Evolutionary conservation across 2,329 filamentous ascomycete genomes (phyloP).

Genomic region (Fusarium luffae): DNA sequence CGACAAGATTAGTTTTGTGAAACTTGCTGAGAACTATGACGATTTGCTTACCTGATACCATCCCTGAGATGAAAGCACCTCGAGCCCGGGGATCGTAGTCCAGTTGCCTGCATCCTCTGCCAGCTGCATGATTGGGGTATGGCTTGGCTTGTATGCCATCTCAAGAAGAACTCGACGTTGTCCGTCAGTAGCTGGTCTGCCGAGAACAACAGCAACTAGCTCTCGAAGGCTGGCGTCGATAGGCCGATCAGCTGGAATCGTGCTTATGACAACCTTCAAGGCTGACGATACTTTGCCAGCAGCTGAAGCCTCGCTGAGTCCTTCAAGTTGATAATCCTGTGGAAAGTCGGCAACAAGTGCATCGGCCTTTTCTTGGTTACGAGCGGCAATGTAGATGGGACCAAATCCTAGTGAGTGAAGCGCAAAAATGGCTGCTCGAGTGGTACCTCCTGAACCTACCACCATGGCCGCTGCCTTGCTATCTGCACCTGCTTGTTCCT

Average conservation of each 20-base stretch:
- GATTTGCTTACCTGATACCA: constrained; percentile 77
- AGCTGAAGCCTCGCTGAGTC: constrained; percentile 64
- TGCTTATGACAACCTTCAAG: constrained; percentile 80
- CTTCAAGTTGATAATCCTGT: constrained; percentile 73
- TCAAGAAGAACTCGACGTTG: constrained; percentile 77
- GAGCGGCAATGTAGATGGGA: constrained; percentile 88
- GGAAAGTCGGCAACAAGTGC: constrained; percentile 79
- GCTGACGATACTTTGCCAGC: constrained; percentile 63
- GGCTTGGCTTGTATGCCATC: constrained; percentile 93
- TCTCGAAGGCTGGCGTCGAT: constrained; percentile 78
- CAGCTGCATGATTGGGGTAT: constrained; percentile 86
- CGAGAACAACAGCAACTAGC: constrained; percentile 67
- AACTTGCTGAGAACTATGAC: neutral
- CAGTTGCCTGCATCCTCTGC: constrained; percentile 78
- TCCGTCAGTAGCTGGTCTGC: constrained; percentile 50
- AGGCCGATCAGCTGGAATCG: constrained; percentile 87
- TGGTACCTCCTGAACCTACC: constrained; percentile 91
- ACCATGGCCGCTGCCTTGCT: constrained; percentile 82
- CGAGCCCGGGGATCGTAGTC: constrained; percentile 85
- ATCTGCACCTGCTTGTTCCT: constrained; percentile 45
- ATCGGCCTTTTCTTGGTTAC: constrained; percentile 75
- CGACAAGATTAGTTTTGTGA: constrained; percentile 31
- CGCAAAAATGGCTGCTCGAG: constrained; percentile 89
- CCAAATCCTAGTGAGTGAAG: constrained; percentile 84
- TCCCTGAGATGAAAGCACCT: constrained; percentile 91